Evolutionary conservation across 2,329 filamentous ascomycete genomes (phyloP).

Genomic region (Ophiostoma pallidulum): DNA sequence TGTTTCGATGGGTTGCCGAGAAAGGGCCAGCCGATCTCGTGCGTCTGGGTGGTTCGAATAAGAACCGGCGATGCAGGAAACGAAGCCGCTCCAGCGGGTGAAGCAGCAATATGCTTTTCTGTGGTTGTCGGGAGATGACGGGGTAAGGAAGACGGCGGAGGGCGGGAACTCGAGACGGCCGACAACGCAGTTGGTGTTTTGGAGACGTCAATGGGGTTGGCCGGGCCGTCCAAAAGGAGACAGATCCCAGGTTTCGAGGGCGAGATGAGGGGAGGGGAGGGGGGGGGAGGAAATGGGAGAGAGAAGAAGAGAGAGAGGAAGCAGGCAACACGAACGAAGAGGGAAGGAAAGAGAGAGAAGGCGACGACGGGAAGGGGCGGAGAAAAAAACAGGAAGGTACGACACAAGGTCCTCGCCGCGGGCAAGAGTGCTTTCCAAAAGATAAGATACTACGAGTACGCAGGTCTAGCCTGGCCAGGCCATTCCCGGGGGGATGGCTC

Average conservation of each 20-base stretch:
- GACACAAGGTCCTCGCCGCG: neutral
- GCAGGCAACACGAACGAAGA: neutral
- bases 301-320: neutral
- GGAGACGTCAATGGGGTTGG: too few relatives aligned
- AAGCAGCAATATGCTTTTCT: conserved; percentile 6
- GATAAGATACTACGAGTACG: neutral
- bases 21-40: conserved; percentile 1
- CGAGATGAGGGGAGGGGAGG: too few relatives aligned
- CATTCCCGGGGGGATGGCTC: conserved; percentile 7
- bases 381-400: neutral
- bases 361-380: neutral
- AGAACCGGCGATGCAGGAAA: neutral
- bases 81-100: conserved; percentile 2
- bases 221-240: neutral
- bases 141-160: neutral
- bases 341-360: neutral
- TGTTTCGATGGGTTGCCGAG: neutral
- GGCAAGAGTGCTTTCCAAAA: too few relatives aligned
- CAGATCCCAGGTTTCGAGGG: too few relatives aligned
- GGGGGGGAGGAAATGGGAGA: neutral
- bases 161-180: neutral
- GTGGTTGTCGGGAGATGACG: neutral
- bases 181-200: too few relatives aligned
- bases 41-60: neutral
- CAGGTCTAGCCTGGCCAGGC: too few relatives aligned